Evolutionary conservation across 176 grass and related monocot genomes (phyloP), one percentile per base, ranked within the genome.

Genomic region (Aegilops speltoides): DNA sequence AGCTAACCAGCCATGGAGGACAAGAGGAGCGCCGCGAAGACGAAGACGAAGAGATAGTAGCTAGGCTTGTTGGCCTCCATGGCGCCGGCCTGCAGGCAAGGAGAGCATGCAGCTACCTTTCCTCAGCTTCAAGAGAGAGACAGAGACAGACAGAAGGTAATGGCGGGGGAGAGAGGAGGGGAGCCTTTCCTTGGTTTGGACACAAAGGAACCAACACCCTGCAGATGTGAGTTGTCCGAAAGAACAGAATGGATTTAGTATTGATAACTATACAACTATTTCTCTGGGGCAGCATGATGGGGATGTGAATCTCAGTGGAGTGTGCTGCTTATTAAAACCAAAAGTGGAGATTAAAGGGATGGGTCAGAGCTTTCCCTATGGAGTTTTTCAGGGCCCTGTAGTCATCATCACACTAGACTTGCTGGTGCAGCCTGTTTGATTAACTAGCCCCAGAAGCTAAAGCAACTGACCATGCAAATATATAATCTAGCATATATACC

Each of bases 351-450:
- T 26, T 84, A 91, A 88, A 91, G 86, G 48, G 37, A 17, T 20
- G 73, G 86, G 77, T 64, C 86, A 71, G 89, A 76, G 77, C 89
- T 88, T 91, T 88, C 76, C 86, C 40, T 85, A n/a, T 78, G 89
- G 86, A 84, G 81, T 84, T 88, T 83, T 82, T 88, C 61, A 71
- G 86, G 76, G 82, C 66, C 82, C 61, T 88, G 82, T 48, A 83
- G 84, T 91, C 89, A 77, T 56, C 89, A 91, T 91, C 89, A 91
- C 87, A 91, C 88, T 91, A 88, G 89, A 50, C 82, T 85, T 91
- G 89, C 76, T 88, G 89, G 76, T 88, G 82, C 81, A 76, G 68
- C 15, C 45, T 75, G 41, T 57, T 80, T 82, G 23, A 68, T 76
- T 80, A 83, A 50, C 79, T 63, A 91, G 86, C 48, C 77, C 77